These are phyloP conservation scores for Penicillium sclerotigenum DNA, from an alignment of 2,329 filamentous ascomycete genomes.

Conservation along the genomic window DNA sequence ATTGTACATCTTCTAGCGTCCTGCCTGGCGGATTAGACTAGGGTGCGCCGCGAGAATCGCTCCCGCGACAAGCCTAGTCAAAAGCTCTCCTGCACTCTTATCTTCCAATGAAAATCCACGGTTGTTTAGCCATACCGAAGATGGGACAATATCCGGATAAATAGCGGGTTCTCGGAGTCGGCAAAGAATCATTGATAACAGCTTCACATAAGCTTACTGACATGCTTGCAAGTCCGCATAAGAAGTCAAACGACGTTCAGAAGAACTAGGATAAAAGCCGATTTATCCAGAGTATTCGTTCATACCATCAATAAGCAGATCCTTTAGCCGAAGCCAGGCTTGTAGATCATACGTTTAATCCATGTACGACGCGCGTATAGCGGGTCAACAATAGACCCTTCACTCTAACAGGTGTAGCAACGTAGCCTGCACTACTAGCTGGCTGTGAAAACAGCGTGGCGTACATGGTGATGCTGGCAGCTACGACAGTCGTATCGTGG, in stretches of 20 bases:
- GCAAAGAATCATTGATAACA: background rate
- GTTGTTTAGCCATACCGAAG: background rate
- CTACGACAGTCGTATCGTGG: background rate
- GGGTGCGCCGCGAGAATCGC: background rate
- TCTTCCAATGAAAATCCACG: background rate
- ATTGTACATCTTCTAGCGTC: background rate
- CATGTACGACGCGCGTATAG: background rate
- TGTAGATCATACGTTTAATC: background rate
- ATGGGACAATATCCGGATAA: background rate
- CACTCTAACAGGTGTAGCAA: background rate
- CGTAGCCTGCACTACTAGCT: background rate
- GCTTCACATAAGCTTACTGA: background rate
- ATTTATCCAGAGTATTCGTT: background rate
- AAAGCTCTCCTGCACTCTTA: background rate
- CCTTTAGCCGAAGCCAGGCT: background rate
- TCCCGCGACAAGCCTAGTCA: background rate
- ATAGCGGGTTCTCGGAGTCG: background rate
- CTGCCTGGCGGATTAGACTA: background rate
- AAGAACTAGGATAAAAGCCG: background rate
- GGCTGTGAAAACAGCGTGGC: background rate
- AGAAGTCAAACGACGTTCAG: background rate
- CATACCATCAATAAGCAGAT: background rate
- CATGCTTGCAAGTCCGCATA: background rate
- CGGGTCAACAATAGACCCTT: background rate
- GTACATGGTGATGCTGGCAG: background rate